Conservation (phyloP, 1,284 basidiomycete species). For the Apiotrichum porosum region DNA sequence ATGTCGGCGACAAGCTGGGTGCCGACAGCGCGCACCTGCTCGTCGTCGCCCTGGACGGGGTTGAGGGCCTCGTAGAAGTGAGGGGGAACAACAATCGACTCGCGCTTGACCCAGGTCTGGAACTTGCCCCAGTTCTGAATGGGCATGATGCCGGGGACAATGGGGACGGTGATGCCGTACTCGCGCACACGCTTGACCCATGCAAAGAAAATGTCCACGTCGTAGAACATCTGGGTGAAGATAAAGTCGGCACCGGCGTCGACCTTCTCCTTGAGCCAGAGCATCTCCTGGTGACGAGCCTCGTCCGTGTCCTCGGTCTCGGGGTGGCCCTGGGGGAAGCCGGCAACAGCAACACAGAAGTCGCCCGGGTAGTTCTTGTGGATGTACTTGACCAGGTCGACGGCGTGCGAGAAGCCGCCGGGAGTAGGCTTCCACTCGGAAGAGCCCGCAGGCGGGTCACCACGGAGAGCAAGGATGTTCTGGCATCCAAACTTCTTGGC, state of each 20-base stretch:
- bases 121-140: constrained; percentile 99
- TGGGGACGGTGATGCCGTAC: constrained; percentile 86
- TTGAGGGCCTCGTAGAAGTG: constrained; percentile 74
- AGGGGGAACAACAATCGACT: constrained; percentile 78
- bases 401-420: constrained; percentile 79
- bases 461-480: constrained; percentile 91
- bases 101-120: constrained; percentile 81
- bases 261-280: constrained; percentile 82
- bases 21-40: constrained; percentile 82
- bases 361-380: constrained; percentile 75
- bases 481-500: constrained; percentile 88
- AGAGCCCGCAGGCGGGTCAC: constrained; percentile 83
- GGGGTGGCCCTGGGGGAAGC: constrained; percentile 70
- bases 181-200: constrained; percentile 81
- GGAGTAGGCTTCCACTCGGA: constrained; percentile 87
- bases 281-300: constrained; percentile 61
- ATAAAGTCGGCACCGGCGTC: constrained; percentile 95
- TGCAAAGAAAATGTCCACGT: constrained; percentile 72
- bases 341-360: constrained; percentile 90
- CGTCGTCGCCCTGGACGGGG: constrained; percentile 85
- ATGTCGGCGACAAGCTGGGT: constrained; percentile 83
- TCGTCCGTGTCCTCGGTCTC: constrained; percentile 57
- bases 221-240: constrained; percentile 96
- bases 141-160: constrained; percentile 88
- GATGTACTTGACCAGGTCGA: constrained; percentile 86